phyloP scores from a whole-genome alignment of 257 asterid genomes.

The Petrea volubilis region DNA sequence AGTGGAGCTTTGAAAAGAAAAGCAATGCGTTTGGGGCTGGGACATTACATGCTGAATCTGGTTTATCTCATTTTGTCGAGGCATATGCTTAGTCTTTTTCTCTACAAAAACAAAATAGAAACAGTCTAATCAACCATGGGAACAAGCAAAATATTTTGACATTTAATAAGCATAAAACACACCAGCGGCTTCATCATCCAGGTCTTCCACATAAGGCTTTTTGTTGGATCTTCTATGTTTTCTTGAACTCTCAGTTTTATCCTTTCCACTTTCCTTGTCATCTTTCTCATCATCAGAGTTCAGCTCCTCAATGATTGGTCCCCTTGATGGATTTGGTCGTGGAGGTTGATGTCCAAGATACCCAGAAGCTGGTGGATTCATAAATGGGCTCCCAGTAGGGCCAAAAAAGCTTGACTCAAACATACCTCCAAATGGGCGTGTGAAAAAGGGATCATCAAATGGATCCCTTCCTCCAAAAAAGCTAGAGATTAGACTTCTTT shows the following conservation, averaged over 20 bases:
- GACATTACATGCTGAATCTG: slow-evolving; percentile 32
- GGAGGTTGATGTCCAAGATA: slow-evolving; percentile 48
- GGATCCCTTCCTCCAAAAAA: slow-evolving; percentile 82
- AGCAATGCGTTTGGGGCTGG: slow-evolving; percentile 61
- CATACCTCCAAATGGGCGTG: slow-evolving; percentile 60
- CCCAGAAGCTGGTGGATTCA: slow-evolving; percentile 45
- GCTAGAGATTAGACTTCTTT: slow-evolving; percentile 46
- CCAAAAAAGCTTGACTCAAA: slow-evolving; percentile 51
- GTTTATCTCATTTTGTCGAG: slow-evolving; percentile 40
- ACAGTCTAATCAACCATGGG: neutral
- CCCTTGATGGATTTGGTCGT: slow-evolving; percentile 50
- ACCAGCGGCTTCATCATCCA: slow-evolving; percentile 77
- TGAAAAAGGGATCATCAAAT: slow-evolving; percentile 88
- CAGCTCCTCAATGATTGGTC: slow-evolving; percentile 90
- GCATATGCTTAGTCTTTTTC: slow-evolving; percentile 54
- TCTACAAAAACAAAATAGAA: slow-evolving; percentile 35
- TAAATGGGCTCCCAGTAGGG: slow-evolving; percentile 39
- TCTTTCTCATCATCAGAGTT: slow-evolving; percentile 75
- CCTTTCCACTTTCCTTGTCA: slow-evolving; percentile 37
- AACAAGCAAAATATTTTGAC: neutral
- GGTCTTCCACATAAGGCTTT: slow-evolving; percentile 73
- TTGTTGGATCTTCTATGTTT: slow-evolving; percentile 73
- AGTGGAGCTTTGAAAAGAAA: slow-evolving; percentile 76
- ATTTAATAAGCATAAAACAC: slow-evolving; percentile 14
- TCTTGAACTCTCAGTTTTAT: slow-evolving; percentile 54